These are phyloP conservation scores for Saksenaea vasiformis DNA, from an alignment of 371 early-diverging fungal genomes.

Conservation along the genomic window DNA sequence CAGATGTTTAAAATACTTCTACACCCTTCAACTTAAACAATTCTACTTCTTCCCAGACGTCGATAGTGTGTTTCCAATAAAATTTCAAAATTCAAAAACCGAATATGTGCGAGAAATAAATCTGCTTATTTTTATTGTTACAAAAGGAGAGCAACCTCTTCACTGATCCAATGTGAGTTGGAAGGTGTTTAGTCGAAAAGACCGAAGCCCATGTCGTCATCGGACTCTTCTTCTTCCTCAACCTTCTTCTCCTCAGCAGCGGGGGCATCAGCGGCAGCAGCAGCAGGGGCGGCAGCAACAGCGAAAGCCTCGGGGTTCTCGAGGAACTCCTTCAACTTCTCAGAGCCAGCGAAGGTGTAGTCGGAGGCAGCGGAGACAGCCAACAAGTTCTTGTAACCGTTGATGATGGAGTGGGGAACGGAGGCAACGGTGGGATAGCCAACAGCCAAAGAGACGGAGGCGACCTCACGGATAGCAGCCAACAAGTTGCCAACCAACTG, in stretches of 20 bases:
- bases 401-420: conserved; percentile 96
- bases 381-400: conserved; percentile 96
- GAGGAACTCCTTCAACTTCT: conserved; percentile 90
- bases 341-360: conserved; percentile 91
- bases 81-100: not conserved
- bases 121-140: conserved; percentile 2
- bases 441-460: conserved; percentile 93
- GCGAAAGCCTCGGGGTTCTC: conserved; percentile 89
- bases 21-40: no score
- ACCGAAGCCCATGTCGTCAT: conserved; percentile 86
- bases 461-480: conserved; percentile 85
- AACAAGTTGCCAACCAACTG: conserved; percentile 80
- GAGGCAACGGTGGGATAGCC: conserved; percentile 96
- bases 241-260: conserved; percentile 44
- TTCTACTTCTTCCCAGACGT: no score
- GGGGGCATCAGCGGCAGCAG: conserved; percentile 49
- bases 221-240: conserved; percentile 74
- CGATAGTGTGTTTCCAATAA: no score
- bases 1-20: not conserved
- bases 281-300: conserved; percentile 64
- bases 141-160: not conserved
- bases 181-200: conserved; percentile 71
- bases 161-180: not conserved
- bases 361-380: conserved; percentile 91
- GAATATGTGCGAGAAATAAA: not conserved